Evolutionary conservation across 176 grass and related monocot species (phyloP).

Genomic region (Triticum urartu): DNA sequence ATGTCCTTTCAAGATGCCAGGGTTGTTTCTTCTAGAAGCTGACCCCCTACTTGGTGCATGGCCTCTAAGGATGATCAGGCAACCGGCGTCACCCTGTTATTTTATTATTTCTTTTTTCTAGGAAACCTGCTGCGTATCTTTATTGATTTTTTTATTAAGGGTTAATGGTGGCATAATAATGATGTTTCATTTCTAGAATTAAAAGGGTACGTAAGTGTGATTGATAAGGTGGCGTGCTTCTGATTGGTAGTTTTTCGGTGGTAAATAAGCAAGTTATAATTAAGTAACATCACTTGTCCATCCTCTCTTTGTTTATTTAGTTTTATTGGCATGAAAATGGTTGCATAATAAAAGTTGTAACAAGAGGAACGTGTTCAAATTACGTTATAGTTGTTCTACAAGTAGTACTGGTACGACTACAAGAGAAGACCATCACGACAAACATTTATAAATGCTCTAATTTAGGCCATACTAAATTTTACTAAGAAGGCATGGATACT

Average conservation of each 20-base stretch:
- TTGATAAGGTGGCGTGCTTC: neutral
- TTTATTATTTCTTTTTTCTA: neutral
- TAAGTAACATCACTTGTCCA: neutral
- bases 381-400: neutral
- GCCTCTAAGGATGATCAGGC: conserved; percentile 4
- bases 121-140: too few species aligned
- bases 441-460: neutral
- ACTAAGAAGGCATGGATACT: too few species aligned
- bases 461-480: too few species aligned
- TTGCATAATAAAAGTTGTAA: neutral
- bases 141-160: neutral
- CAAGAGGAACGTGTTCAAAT: neutral
- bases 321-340: neutral
- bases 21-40: conserved; percentile 33
- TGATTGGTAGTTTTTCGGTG: neutral
- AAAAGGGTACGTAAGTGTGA: neutral
- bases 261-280: neutral
- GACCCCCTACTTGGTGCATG: neutral
- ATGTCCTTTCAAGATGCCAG: neutral
- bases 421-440: neutral
- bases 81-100: neutral
- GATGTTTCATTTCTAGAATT: neutral
- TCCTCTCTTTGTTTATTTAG: neutral
- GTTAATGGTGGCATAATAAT: neutral
- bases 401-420: neutral